Evolutionary conservation across 345 rosid genomes (phyloP).

Genomic region (Diplotaxis tenuifolia): DNA sequence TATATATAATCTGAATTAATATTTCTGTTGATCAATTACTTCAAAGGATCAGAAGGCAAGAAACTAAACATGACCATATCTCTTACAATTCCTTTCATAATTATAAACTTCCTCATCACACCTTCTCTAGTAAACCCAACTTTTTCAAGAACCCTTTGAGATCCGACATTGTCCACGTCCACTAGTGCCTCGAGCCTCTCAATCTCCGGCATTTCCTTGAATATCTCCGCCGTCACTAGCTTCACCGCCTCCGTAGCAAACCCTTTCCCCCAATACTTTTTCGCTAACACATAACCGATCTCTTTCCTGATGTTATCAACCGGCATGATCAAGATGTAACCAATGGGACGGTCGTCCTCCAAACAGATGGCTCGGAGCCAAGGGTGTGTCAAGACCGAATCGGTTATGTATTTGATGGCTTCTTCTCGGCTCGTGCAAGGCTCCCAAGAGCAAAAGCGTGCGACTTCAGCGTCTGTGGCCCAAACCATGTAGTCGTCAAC

Average conservation of each 20-base stretch:
- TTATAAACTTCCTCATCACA: constrained; percentile 47
- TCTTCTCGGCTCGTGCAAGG: constrained; percentile 52
- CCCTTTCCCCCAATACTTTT: constrained; percentile 59
- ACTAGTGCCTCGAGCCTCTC: constrained; percentile 66
- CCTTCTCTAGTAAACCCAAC: constrained; percentile 69
- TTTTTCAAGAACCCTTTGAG: constrained; percentile 63
- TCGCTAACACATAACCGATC: constrained; percentile 52
- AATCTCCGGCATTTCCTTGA: constrained; percentile 50
- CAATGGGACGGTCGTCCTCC: constrained; percentile 43
- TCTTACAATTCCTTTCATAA: constrained; percentile 50
- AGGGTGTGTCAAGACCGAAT: constrained; percentile 47
- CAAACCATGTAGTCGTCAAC: constrained; percentile 65
- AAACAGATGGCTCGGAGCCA: constrained; percentile 64
- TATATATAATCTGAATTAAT: background rate
- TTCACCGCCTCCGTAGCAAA: constrained; percentile 54
- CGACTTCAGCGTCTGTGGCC: constrained; percentile 51
- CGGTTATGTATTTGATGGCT: constrained; percentile 40
- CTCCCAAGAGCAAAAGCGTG: constrained; percentile 55
- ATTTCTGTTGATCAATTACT: background rate
- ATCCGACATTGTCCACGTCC: constrained; percentile 54
- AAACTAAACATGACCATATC: constrained; percentile 61
- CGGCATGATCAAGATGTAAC: constrained; percentile 50
- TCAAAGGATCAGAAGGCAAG: constrained; percentile 51
- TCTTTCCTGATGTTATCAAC: constrained; percentile 54
- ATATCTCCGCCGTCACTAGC: constrained; percentile 42